These are phyloP conservation scores for Pezicula radicicola DNA, from an alignment of 2,329 filamentous ascomycete species.

Conservation along the genomic window DNA sequence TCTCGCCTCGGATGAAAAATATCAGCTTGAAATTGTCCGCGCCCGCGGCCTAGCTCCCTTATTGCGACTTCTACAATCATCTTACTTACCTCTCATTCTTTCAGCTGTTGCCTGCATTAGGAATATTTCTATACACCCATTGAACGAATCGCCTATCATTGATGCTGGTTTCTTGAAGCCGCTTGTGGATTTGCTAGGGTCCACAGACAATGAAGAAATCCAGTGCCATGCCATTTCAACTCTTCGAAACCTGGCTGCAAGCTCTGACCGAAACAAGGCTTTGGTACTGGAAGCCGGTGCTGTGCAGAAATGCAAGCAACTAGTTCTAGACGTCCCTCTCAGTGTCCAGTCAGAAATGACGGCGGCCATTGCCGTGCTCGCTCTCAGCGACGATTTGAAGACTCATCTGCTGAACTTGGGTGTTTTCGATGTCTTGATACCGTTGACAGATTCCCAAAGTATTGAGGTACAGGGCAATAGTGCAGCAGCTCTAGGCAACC, in stretches of 20 bases:
- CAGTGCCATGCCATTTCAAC: slow-evolving; percentile 99
- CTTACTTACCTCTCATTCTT: slow-evolving; percentile 91
- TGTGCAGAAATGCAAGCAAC: slow-evolving; percentile 97
- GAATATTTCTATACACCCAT: slow-evolving; percentile 96
- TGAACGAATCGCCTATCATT: slow-evolving; percentile 98
- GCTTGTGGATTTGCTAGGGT: slow-evolving; percentile 87
- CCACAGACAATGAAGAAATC: slow-evolving; percentile 97
- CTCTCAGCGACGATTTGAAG: slow-evolving; percentile 93
- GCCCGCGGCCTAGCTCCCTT: slow-evolving; percentile 82
- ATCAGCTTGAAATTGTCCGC: slow-evolving; percentile 95
- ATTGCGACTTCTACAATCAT: slow-evolving; percentile 86
- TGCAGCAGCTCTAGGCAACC: slow-evolving; percentile 88
- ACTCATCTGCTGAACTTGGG: slow-evolving; percentile 85
- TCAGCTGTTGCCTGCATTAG: slow-evolving; percentile 97
- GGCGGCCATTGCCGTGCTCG: slow-evolving; percentile 94
- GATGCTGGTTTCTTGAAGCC: slow-evolving; percentile 95
- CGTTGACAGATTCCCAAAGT: slow-evolving; percentile 89
- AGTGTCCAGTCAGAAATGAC: slow-evolving; percentile 99
- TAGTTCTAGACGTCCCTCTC: slow-evolving; percentile 88
- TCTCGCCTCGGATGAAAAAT: slow-evolving; percentile 95
- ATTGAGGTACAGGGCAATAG: slow-evolving; percentile 99
- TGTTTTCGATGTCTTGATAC: slow-evolving; percentile 95
- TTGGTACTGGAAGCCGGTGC: slow-evolving; percentile 95
- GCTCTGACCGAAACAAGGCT: slow-evolving; percentile 96
- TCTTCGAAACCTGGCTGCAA: slow-evolving; percentile 89